These are phyloP conservation scores for Penicillium canescens DNA, from an alignment of 495 filamentous ascomycete genomes.

Conservation along the genomic window DNA sequence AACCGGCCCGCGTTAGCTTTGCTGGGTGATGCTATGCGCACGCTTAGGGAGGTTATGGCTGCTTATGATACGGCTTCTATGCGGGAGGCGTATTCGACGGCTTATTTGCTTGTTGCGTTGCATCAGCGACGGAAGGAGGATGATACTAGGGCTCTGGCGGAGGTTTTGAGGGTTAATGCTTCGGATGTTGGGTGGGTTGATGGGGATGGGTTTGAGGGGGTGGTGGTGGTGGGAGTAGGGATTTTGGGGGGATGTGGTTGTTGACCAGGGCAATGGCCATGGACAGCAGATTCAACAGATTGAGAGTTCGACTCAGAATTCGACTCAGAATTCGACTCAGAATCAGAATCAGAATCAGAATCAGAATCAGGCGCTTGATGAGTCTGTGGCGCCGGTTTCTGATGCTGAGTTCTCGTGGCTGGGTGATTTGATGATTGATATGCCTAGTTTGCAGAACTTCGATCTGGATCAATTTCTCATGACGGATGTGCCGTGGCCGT, in stretches of 20 bases:
- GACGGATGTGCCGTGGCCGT: constrained; percentile 33
- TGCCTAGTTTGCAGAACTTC: constrained; percentile 46
- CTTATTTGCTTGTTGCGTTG: constrained; percentile 47
- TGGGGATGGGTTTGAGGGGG: background rate
- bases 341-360: background rate
- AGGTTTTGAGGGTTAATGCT: constrained; percentile 37
- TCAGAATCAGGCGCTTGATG: constrained; percentile 3
- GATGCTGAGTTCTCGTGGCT: constrained; percentile 42
- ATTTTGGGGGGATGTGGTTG: background rate
- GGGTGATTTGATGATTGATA: constrained; percentile 46
- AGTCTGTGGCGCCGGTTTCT: constrained; percentile 9
- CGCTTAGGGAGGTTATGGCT: constrained; percentile 43
- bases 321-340: background rate
- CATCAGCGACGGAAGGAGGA: constrained; percentile 47
- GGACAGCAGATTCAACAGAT: too few relatives aligned
- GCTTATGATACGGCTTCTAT: constrained; percentile 48
- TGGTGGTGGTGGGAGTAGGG: too few relatives aligned
- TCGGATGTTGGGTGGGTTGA: constrained; percentile 18
- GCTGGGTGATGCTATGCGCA: constrained; percentile 51
- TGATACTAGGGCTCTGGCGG: constrained; percentile 35
- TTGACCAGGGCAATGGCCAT: background rate
- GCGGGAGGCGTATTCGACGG: constrained; percentile 54
- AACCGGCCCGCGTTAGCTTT: constrained; percentile 45
- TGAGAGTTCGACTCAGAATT: background rate
- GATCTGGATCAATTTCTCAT: constrained; percentile 42